A percentile compares a stretch with the other conserved stretches of the same genome.
phyloP scores from a whole-genome alignment of 2,329 filamentous ascomycete species.

The Calonectria honghensis region DNA sequence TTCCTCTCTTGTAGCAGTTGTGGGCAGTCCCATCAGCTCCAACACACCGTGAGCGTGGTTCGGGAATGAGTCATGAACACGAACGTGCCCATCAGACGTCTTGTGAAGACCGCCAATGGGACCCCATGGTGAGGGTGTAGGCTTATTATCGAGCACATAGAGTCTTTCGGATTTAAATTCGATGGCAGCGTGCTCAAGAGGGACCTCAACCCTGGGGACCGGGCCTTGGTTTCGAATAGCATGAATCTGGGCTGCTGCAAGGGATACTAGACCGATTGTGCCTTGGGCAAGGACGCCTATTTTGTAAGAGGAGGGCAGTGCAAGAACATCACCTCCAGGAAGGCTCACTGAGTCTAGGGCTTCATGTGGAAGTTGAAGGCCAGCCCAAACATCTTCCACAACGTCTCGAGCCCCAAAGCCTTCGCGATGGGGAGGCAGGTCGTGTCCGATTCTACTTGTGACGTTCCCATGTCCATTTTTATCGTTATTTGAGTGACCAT shows the following conservation, averaged over 20 bases:
- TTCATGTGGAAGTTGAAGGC: not conserved
- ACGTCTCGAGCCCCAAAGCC: not conserved
- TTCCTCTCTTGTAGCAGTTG: not conserved
- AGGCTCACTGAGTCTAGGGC: not conserved
- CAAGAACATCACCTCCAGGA: not conserved
- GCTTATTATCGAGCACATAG: not conserved
- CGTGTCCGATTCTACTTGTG: not conserved
- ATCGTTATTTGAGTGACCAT: not conserved
- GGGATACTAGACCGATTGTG: not conserved
- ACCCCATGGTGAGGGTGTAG: not conserved
- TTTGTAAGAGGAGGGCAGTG: conserved; percentile 7
- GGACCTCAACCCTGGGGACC: not conserved
- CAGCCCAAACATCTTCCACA: not conserved
- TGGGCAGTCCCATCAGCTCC: not conserved
- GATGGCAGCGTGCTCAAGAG: not conserved
- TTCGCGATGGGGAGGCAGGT: not conserved
- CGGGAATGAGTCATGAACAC: not conserved
- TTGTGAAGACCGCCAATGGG: not conserved
- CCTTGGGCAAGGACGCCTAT: not conserved
- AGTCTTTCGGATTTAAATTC: conserved; percentile 13
- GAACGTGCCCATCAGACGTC: not conserved
- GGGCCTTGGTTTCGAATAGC: not conserved
- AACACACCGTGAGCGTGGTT: not conserved
- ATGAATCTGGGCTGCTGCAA: not conserved
- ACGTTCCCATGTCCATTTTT: not conserved